These are phyloP conservation scores for Cryptosporidium xiaoi DNA, from an alignment of 169 alveolate species.

Conservation along the genomic window DNA sequence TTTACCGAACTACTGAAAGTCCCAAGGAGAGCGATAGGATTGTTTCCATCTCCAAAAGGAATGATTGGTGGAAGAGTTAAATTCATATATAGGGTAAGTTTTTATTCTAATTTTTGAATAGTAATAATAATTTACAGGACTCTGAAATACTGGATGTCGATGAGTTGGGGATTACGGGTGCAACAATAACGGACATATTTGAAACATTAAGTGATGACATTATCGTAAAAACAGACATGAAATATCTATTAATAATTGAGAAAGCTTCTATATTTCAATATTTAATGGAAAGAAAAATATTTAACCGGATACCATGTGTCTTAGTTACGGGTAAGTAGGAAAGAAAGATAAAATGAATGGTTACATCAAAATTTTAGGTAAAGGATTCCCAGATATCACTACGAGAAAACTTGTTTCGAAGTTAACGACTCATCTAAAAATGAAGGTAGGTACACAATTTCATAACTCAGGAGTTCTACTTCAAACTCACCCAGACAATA, in stretches of 20 bases:
- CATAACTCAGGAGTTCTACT: not conserved
- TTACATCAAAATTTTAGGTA: conserved; percentile 4
- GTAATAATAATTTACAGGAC: conserved; percentile 18
- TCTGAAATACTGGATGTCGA: conserved; percentile 41
- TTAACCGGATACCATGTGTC: conserved; percentile 56
- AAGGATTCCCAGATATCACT: conserved; percentile 68
- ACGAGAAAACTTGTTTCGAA: conserved; percentile 58
- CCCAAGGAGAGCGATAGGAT: conserved; percentile 43
- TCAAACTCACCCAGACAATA: conserved; percentile 6
- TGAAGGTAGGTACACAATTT: conserved; percentile 29
- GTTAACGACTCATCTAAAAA: not conserved
- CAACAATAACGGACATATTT: conserved; percentile 49
- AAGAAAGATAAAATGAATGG: not conserved
- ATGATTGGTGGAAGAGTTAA: conserved; percentile 56
- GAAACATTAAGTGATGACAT: conserved; percentile 11
- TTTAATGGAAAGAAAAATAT: conserved; percentile 66
- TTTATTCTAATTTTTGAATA: not conserved
- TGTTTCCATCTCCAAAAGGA: conserved; percentile 73
- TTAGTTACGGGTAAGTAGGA: conserved; percentile 44
- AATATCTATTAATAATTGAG: conserved; percentile 42
- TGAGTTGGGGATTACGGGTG: conserved; percentile 44
- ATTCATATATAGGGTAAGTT: conserved; percentile 29
- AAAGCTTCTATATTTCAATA: conserved; percentile 71
- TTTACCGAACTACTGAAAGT: conserved; percentile 22
- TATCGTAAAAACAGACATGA: conserved; percentile 15